Percentiles rank a stretch among this genome's conserved stretches.
Conservation (phyloP, 176 grass and related monocot genomes). For the Dactylis glomerata region DNA sequence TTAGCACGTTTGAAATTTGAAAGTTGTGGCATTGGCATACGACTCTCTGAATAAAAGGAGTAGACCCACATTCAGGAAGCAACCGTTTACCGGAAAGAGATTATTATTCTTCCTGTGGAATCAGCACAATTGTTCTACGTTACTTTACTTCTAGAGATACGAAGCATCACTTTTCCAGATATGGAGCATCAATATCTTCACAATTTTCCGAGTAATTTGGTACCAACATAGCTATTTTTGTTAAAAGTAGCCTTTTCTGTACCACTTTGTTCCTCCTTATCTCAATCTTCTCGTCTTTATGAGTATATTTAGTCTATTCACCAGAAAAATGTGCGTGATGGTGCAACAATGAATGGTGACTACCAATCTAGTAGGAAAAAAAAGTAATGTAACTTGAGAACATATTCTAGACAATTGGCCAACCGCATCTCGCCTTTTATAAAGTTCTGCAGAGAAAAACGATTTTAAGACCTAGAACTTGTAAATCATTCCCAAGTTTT, state of each 20-base stretch:
- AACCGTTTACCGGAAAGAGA: background rate
- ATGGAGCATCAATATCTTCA: conserved; percentile 24
- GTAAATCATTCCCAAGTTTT: background rate
- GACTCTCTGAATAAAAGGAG: background rate
- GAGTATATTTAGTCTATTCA: background rate
- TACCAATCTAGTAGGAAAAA: background rate
- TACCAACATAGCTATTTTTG: background rate
- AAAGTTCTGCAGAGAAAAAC: background rate
- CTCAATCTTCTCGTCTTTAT: background rate
- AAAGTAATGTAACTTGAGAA: background rate
- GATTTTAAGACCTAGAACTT: background rate
- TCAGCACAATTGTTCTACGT: background rate
- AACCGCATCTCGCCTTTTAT: background rate
- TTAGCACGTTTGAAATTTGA: background rate
- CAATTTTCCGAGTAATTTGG: background rate
- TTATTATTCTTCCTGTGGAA: background rate
- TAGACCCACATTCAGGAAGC: no score
- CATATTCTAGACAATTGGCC: background rate
- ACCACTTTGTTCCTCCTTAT: conserved; percentile 18
- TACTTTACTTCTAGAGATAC: background rate
- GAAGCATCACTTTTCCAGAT: conserved; percentile 12
- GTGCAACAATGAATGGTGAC: background rate
- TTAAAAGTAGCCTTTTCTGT: background rate
- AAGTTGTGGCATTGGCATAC: background rate
- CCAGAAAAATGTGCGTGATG: background rate